A percentile compares a stretch with the other conserved stretches of the same genome.
phyloP scores from a whole-genome alignment of 305 asterid genomes.

The Fraxinus sp. region DNA sequence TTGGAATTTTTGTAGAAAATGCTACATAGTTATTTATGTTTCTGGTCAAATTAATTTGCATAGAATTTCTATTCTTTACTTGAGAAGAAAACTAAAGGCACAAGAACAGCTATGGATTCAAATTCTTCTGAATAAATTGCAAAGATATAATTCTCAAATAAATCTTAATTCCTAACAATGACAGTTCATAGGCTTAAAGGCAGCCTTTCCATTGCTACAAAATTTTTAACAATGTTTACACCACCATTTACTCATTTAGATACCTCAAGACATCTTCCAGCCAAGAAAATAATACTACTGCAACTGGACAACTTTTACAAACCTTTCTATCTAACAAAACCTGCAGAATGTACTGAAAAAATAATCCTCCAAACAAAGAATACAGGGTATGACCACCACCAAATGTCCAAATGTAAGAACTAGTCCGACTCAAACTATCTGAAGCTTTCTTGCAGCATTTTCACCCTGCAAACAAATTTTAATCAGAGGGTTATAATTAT shows the following conservation, averaged over 20 bases:
- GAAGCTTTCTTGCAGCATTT: conserved; percentile 37
- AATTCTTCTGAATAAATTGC: background rate
- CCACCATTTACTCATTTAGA: background rate
- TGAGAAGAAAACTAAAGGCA: background rate
- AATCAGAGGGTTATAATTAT: background rate
- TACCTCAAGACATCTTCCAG: conserved; percentile 19
- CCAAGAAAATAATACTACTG: conserved; percentile 41
- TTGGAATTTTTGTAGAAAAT: background rate
- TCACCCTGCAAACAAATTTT: conserved; percentile 53
- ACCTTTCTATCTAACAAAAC: conserved; percentile 29
- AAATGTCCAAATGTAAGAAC: background rate
- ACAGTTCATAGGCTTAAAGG: background rate
- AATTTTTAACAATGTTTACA: conserved; percentile 11
- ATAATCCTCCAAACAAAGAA: conserved; percentile 21
- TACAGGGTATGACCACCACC: conserved; percentile 13
- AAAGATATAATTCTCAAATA: background rate
- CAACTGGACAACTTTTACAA: conserved; percentile 41
- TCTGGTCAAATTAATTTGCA: background rate
- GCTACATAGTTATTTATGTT: background rate
- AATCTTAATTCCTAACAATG: background rate
- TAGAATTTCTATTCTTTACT: background rate
- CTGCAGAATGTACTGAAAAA: conserved; percentile 22
- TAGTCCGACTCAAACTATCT: conserved; percentile 40
- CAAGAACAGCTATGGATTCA: background rate
- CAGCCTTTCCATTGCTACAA: conserved; percentile 22